A percentile compares a stretch with the other conserved stretches of the same genome.
phyloP scores from a whole-genome alignment of 2,329 filamentous ascomycete species.

The Exophiala sp. region DNA sequence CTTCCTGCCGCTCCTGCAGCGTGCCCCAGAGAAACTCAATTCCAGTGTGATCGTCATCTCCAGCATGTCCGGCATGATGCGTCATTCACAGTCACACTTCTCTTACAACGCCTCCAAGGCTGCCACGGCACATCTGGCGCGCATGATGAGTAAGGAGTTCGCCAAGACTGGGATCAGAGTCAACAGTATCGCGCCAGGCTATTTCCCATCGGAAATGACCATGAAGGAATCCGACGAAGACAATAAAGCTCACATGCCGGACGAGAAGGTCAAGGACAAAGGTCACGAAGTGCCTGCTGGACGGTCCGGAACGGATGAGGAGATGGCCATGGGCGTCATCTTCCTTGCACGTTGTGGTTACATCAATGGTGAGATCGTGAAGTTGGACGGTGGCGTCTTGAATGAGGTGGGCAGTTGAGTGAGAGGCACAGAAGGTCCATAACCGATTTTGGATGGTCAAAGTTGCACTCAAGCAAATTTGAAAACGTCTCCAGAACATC shows the following conservation, averaged over 20 bases:
- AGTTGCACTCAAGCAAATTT: too few relatives aligned
- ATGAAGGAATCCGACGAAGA: slow-evolving; percentile 52
- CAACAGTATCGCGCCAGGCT: slow-evolving; percentile 68
- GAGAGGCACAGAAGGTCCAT: not conserved
- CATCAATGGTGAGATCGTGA: slow-evolving; percentile 47
- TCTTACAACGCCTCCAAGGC: slow-evolving; percentile 72
- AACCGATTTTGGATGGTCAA: too few relatives aligned
- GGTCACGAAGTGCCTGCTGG: slow-evolving; percentile 47
- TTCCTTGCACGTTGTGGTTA: slow-evolving; percentile 47
- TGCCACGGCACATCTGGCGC: slow-evolving; percentile 60
- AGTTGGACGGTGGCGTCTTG: slow-evolving; percentile 47
- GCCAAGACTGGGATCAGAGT: slow-evolving; percentile 65
- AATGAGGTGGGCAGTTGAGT: slow-evolving; percentile 26
- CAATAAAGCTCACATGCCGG: slow-evolving; percentile 52
- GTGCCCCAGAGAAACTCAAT: slow-evolving; percentile 48
- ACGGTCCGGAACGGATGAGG: slow-evolving; percentile 59
- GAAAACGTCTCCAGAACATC: too few relatives aligned
- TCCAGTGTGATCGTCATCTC: slow-evolving; percentile 58
- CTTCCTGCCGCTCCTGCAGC: slow-evolving; percentile 64
- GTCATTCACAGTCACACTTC: slow-evolving; percentile 66
- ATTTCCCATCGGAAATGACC: slow-evolving; percentile 65
- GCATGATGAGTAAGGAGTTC: slow-evolving; percentile 66
- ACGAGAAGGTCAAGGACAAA: slow-evolving; percentile 33
- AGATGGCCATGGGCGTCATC: slow-evolving; percentile 62
- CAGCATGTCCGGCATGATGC: slow-evolving; percentile 68